Base-by-base conservation (phyloP, 176 grass and related monocot species). In the Rhynchospora tenuis region DNA sequence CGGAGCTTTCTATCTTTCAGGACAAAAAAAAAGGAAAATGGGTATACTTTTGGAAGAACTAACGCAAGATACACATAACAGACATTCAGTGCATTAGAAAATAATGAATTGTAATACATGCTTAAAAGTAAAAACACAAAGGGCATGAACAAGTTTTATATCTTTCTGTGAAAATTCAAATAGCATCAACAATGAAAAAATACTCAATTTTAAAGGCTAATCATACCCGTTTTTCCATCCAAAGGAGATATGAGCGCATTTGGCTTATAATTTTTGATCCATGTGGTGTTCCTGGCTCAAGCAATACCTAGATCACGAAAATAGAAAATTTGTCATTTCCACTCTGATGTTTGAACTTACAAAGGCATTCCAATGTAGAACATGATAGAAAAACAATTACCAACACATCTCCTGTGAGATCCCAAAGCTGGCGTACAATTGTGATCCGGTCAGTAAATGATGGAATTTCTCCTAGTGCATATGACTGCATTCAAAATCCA, bases 281-380 rank as follows among this genome's bases (percentile, higher is more conserved):
- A 84, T 98, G 92, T 64, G 96, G 96, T 88, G 96, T 98, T 77
- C 96, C 96, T 88, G 96, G 92, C 80, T 98, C 96, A 83, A 98
- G 84, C 33, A 98, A 93, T 74, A 98, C 91, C 96, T 98, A 91
- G 38, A 46, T 29, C 7, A 67, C 52, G 44, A 23, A 48, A 87
- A 38, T 69, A 20, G 16, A 61, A 61, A 66, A 83, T 88, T 73
- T 82, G 13, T 55, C 27, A 31, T 12, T 31, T 29, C 47, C 61
- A 17, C 31, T 66, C 19, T 48, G 33, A 33, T 15, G 46, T 13
- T 5, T 0, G 7, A 5, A 66, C 3, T 67, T 16, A 69, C 14
- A 64, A 52, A 75, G 46, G 72, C 45, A 26, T 16, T 75, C 13
- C 7, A 52, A 75, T 54, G 24, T 75, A 64, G 66, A 81, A 64